Evolutionary conservation across 148 eudicot species (phyloP), one percentile per base, ranked within the genome.

Genomic region (Rhododendron griersonianum): DNA sequence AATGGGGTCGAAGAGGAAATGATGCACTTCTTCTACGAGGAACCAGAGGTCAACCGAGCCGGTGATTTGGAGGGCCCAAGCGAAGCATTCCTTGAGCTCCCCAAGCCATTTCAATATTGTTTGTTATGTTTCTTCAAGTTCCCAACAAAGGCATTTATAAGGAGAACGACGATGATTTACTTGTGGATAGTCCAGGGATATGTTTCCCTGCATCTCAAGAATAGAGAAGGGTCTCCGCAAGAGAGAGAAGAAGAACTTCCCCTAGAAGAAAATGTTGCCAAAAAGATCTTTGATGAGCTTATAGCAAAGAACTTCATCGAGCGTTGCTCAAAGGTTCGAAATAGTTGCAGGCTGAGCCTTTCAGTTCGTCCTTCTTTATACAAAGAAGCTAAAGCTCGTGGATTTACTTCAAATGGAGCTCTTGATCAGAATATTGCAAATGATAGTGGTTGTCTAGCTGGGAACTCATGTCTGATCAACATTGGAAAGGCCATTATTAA

Each of bases 281-380:
- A 77, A 11, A 76, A 39, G 41, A 39, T 73, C 47, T 89, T 89
- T 21, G 21, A 84, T 3, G 55, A 44, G 67, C 85, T 89, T 75
- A 44, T 86, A 48, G 18, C 44, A 4, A 86, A 73, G 87, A 83
- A 78, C 30, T 86, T 91, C 47, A 87, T 91, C 23, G 59, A 86
- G 39, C 86, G 84, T 41, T 59, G 69, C 19, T 76, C 78, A 81
- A 13, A 14, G 37, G 41, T 25, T 84, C 76, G 78, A 35, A 51
- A 30, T 11, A 65, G 73, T 11, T 65, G 30, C 28, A 21, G 0
- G 11, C 1, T 65, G 73, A 0, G 3, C 35, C 73, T 0, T 65
- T 65, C 73, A 0, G 4, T 23, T 65, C 73, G 3, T 21, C 9
- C 73, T 65, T 21, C 11, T 65, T 65, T 65, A 23, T 2, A 0